Evolutionary conservation across 2,329 filamentous ascomycete genomes (phyloP).

Genomic region (Leptodontidium sp.): DNA sequence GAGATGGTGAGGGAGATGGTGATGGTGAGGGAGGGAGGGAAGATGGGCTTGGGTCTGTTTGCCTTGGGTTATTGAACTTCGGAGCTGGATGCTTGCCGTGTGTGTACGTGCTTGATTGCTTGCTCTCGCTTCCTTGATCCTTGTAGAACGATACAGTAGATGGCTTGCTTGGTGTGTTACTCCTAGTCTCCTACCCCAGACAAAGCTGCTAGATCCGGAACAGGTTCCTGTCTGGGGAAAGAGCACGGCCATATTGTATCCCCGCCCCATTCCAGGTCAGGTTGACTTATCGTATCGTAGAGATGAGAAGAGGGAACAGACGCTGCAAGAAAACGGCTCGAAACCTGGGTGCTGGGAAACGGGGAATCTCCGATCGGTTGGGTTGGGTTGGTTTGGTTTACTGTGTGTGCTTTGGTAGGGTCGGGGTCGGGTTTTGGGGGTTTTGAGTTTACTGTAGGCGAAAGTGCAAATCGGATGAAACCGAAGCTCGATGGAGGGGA

Average conservation of each 20-base stretch:
- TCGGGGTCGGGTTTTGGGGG: background rate
- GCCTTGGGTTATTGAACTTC: conserved; percentile 6
- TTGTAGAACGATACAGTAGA: background rate
- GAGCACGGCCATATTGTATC: too few relatives aligned
- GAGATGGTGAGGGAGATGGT: too few relatives aligned
- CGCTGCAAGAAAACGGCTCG: background rate
- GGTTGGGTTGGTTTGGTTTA: too few relatives aligned
- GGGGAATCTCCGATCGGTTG: background rate
- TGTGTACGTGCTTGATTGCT: background rate
- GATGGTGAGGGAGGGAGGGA: background rate
- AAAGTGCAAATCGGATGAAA: background rate
- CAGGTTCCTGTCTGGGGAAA: conserved; percentile 5
- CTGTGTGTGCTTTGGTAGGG: too few relatives aligned
- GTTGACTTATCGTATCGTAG: too few relatives aligned
- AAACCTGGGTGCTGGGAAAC: background rate
- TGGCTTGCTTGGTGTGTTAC: background rate
- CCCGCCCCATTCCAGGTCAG: too few relatives aligned
- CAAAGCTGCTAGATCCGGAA: background rate
- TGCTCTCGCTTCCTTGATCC: background rate
- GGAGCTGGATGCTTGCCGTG: background rate
- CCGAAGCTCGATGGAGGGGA: background rate
- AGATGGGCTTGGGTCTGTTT: background rate
- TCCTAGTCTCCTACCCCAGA: background rate
- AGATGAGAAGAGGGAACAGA: background rate
- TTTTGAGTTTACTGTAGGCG: background rate